Evolutionary conservation across 306 rosid species (phyloP), one percentile per base, ranked within the genome.

Genomic region (Mimosa bimucronata): DNA sequence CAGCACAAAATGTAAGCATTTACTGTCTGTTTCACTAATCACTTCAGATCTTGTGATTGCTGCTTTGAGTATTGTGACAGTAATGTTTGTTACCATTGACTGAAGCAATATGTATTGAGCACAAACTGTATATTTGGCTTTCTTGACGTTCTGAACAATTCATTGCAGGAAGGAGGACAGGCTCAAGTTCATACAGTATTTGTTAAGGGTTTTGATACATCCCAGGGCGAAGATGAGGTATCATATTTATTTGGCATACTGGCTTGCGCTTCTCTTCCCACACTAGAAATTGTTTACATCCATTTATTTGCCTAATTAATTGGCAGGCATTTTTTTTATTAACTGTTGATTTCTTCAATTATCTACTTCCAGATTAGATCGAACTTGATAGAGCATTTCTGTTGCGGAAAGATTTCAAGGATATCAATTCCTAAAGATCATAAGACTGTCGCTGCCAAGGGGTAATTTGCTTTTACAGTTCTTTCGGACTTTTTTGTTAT

Each of bases 351-450:
- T 11, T 5, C 14, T 16, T n/a, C n/a, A n/a, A n/a, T n/a, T 66
- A 3, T 30, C 10, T 41, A 23, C 11, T 29, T 64, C 21, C 90
- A 96, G 99, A 50, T 90, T 10, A 86, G 84, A 76, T 72, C 80
- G 28, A 62, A 87, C n/a, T 73, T 96, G 73, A 66, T 81, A 76
- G 87, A 89, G 3, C 89, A 81, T 69, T 96, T 96, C 64, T 78
- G 79, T 50, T 93, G 97, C 73, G 99, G 99, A 37, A 91, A 90
- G n/a, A 78, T 91, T 62, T 75, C 88, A 2, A 88, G 99, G 85
- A 16, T 93, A 4, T 88, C 98, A 6, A 46, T 95, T 37, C 98
- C 99, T 0, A 91, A 83, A 77, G 98, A 95, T 83, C 85, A 14
- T 3, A 98, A 93, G 0, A 52, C 88, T 79, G 96, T 94, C 16